phyloP scores from a whole-genome alignment of 495 filamentous ascomycete genomes.

The Penicillium roqueforti region DNA sequence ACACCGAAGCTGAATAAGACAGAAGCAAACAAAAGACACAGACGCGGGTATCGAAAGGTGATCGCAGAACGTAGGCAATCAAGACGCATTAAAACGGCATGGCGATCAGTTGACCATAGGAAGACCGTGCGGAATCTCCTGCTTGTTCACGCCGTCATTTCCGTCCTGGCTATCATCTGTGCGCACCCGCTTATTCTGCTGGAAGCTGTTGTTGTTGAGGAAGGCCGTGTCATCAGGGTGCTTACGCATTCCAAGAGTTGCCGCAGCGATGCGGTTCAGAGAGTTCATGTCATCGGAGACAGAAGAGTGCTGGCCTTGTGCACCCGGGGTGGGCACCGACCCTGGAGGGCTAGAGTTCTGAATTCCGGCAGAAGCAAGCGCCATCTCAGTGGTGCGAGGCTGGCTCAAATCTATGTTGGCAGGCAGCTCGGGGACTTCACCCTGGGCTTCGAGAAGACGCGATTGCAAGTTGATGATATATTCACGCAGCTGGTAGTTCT shows the following conservation, averaged over 20 bases:
- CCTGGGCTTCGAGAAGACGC: constrained; percentile 76
- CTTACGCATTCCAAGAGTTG: constrained; percentile 46
- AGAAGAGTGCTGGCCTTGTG: constrained; percentile 28
- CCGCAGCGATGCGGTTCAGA: constrained; percentile 45
- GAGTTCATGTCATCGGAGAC: constrained; percentile 43
- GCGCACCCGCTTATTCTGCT: constrained; percentile 33
- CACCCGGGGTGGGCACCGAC: constrained; percentile 8
- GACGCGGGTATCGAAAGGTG: constrained; percentile 18
- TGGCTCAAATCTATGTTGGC: constrained; percentile 53
- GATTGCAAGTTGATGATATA: constrained; percentile 89
- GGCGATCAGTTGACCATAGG: constrained; percentile 21
- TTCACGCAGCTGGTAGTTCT: constrained; percentile 86
- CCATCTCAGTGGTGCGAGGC: constrained; percentile 33
- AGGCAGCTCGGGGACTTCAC: constrained; percentile 80
- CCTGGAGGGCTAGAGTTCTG: constrained; percentile 10
- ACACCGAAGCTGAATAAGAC: not conserved
- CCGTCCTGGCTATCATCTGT: constrained; percentile 31
- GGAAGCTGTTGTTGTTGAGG: constrained; percentile 29
- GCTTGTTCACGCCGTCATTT: constrained; percentile 26
- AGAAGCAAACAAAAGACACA: constrained; percentile 14
- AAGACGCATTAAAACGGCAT: not conserved
- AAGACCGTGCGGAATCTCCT: constrained; percentile 32
- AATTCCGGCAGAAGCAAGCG: constrained; percentile 19
- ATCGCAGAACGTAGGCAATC: constrained; percentile 1
- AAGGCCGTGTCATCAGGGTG: constrained; percentile 36